Base-by-base conservation (phyloP, 345 rosid genomes). In the Draba incana region DNA sequence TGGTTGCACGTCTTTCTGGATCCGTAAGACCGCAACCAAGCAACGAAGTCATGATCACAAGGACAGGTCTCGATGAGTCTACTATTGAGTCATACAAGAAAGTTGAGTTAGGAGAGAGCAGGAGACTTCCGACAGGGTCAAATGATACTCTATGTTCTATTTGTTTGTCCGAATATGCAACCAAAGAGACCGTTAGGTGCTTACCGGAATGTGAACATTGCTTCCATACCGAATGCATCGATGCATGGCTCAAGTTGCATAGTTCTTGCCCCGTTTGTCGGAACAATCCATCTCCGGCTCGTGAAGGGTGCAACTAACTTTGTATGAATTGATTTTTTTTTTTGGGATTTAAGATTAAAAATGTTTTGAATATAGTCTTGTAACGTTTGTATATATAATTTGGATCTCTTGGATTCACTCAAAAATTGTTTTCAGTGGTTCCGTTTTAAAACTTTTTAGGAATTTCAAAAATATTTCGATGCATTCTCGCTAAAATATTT, bases 181-280 rank as follows among this genome's bases (percentile, higher is more conserved):
- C 70, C 74, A 81, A 81, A 45, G 92, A 87, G 50, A 73, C 77
- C 3, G 47, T 87, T 39, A 81, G 84, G 59, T 84, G 82, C 38
- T 79, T 87, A 66, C 94, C 96, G 0, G 82, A 80, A 65, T 87
- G 98, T 66, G 69, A 77, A 4, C 96, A 89, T 71, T 84, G 88
- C 71, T 92, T 85, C 84, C 96, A 87, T 68, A 78, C 81, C 0
- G 85, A 83, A 10, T 89, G 98, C 62, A 79, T 92, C 0, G 96
- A 86, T 44, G 85, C 77, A 49, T 89, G 96, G 95, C 86, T 92
- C 37, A 72, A 76, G 63, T 42, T 81, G 78, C 87, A 89, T 48
- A 49, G 68, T 30, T 77, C 81, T 4, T 89, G 96, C 35, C 96
- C 98, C 0, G 75, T 92, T 72, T 86, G 95, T 79, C 68, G 96